Evolutionary conservation across 1,284 basidiomycete genomes (phyloP), one percentile per base, ranked within the genome.

Genomic region (Cutaneotrichosporon dermatis): DNA sequence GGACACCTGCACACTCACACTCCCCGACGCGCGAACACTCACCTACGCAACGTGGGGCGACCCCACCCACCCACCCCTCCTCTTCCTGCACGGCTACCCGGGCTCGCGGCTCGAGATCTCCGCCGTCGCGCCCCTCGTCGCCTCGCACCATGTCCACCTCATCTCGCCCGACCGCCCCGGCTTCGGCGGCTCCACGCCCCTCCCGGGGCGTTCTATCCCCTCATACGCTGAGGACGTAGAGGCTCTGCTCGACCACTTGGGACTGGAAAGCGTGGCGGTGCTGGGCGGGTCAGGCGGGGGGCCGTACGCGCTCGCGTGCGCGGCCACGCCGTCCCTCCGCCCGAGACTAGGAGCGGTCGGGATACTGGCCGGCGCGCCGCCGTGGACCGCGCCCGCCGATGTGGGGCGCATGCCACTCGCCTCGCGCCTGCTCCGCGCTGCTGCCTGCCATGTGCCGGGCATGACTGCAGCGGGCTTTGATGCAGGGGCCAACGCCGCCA

Each of bases 81-180:
- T 60, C 50, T 60, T 54, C 43, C 46, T 65, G 33, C 63, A 65
- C 53, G 58, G 63, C 13, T 60, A 45, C 37, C 60, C 60, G 1
- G 45, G 50, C 12, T 65, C 60, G 37, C 60, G 63, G 4, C 56
- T 61, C 16, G 60, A 65, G 15, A 55, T 33, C 2, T 12, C 35
- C 0, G 58, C 48, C 8, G 15, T 58, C 6, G 36, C 40, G 3
- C 5, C 35, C 4, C 34, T 46, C 3, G 55, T 55, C 12, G 4
- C 4, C 0, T n/a, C 39, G 16, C 35, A 50, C 36, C 33, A 25
- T 25, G 25, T 65, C 6, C 55, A 55, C 12, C 8, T 65, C 15
- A 43, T 65, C 15, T 44, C 51, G 2, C 57, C 61, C 41, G 63
- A 65, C 51, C 58, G 63, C 2, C 63, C 63, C 0, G 63, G 63